These are phyloP conservation scores for Fulvia fulva DNA, from an alignment of 2,329 filamentous ascomycete genomes.

Conservation along the genomic window DNA sequence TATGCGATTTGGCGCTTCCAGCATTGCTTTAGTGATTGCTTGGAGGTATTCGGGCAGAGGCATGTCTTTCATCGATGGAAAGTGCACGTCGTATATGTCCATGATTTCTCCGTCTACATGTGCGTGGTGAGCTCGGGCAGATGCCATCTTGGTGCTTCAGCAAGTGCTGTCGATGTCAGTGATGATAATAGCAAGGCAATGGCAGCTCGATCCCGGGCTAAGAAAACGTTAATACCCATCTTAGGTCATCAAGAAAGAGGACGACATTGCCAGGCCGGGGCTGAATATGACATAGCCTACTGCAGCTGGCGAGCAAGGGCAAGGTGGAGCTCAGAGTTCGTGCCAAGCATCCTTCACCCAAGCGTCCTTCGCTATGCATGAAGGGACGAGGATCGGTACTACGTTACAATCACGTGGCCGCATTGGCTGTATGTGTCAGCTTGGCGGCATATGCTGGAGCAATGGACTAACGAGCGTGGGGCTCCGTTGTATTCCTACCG, in stretches of 20 bases:
- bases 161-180: too few relatives aligned
- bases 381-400: not conserved
- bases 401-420: not conserved
- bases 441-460: too few relatives aligned
- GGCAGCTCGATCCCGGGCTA: too few relatives aligned
- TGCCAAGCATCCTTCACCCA: not conserved
- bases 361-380: not conserved
- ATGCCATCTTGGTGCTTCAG: not conserved
- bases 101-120: not conserved
- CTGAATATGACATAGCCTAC: too few relatives aligned
- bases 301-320: not conserved
- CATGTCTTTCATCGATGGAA: not conserved
- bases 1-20: not conserved
- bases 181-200: too few relatives aligned
- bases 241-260: too few relatives aligned
- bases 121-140: not conserved
- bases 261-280: too few relatives aligned
- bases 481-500: not conserved
- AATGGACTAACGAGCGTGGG: too few relatives aligned
- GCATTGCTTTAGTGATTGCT: not conserved
- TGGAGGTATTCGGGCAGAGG: constrained; percentile 3
- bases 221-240: too few relatives aligned
- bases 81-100: not conserved
- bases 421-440: too few relatives aligned
- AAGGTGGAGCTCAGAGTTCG: not conserved